Conservation (phyloP, 2,329 filamentous ascomycete species). For the Ilyonectria destructans region DNA sequence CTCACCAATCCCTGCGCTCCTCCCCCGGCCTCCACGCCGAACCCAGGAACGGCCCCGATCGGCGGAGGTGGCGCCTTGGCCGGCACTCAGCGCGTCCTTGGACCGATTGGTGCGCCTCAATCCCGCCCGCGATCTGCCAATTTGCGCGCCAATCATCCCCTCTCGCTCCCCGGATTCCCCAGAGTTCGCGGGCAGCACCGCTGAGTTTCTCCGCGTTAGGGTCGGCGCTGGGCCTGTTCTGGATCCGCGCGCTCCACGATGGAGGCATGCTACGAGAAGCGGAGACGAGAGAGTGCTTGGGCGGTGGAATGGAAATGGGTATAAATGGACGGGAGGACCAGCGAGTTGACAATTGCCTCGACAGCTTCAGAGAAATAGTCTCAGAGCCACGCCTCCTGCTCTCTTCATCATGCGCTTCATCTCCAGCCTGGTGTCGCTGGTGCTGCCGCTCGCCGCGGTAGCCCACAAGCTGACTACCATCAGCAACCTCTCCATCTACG, state of each 20-base stretch:
- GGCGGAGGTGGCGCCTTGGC: constrained; percentile 1
- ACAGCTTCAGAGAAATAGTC: constrained; percentile 14
- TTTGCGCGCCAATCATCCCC: constrained; percentile 32
- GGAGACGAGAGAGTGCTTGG: constrained; percentile 7
- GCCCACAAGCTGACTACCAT: constrained; percentile 35
- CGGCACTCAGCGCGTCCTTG: constrained; percentile 15
- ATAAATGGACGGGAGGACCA: constrained; percentile 21
- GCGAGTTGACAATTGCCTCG: not conserved
- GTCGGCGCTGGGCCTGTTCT: constrained; percentile 3
- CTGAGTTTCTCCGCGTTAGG: constrained; percentile 30
- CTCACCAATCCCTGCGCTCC: constrained; percentile 16
- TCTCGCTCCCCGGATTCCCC: constrained; percentile 27
- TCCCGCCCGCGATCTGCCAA: constrained; percentile 7
- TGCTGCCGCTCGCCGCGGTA: constrained; percentile 25
- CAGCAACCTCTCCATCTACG: constrained; percentile 57
- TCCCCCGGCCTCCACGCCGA: constrained; percentile 3
- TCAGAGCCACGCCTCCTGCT: not conserved
- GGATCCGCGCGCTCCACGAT: constrained; percentile 29
- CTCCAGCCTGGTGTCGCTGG: constrained; percentile 20
- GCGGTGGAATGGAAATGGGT: not conserved
- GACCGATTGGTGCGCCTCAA: constrained; percentile 33
- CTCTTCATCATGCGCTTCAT: constrained; percentile 28
- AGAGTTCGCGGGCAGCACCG: constrained; percentile 14
- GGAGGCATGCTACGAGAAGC: constrained; percentile 26
- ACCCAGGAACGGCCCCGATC: constrained; percentile 15